Evolutionary conservation across 129 eudicot genomes (phyloP), one percentile per base, ranked within the genome.

Genomic region (Chrysanthemum makinoi): DNA sequence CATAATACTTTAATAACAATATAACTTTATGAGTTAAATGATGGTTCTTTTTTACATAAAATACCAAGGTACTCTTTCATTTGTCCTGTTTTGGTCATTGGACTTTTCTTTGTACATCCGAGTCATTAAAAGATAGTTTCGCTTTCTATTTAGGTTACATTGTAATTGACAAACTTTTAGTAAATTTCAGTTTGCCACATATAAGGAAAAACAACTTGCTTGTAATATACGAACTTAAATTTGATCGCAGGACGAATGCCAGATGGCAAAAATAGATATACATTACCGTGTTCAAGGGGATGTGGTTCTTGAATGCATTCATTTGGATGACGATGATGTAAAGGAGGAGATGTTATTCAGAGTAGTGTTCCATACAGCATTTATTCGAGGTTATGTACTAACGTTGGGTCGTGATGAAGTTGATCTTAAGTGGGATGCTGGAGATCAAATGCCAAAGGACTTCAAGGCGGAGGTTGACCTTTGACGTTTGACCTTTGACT

Each of bases 341-440:
- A 74, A 83, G 51, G 97, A 94, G 69, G 97, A 94, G 79, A 87
- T 82, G 84, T 77, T 94, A 69, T 94, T 90, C 61, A 82, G 97
- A 54, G 80, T 85, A 52, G 90, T 90, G 86, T 95, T 95, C 73
- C 96, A 95, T 81, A 90, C 97, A 9, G 94, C 87, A 60, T 95
- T 90, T 63, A 73, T 90, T 64, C 82, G 93, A 69, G 84, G 96
- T 12, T 76, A 88, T 77, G 76, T 95, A 67, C 76, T 95, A 82
- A 80, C 83, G 82, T 80, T 95, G 69, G 65, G 80, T 52, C 86
- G 85, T 57, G 97, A 88, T 56, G 97, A 90, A 72, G 85, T 90
- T 68, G 99, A 95, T 83, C 84, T 83, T 60, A 65, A 83, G 74
- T 95, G 97, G 99, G 93, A 95, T 78, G 86, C 87, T 9, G 84